A percentile compares a stretch with the other conserved stretches of the same genome.
Evolutionary conservation across 768 basidiomycete genomes (phyloP).

Genomic region (Termitomyces sp.): DNA sequence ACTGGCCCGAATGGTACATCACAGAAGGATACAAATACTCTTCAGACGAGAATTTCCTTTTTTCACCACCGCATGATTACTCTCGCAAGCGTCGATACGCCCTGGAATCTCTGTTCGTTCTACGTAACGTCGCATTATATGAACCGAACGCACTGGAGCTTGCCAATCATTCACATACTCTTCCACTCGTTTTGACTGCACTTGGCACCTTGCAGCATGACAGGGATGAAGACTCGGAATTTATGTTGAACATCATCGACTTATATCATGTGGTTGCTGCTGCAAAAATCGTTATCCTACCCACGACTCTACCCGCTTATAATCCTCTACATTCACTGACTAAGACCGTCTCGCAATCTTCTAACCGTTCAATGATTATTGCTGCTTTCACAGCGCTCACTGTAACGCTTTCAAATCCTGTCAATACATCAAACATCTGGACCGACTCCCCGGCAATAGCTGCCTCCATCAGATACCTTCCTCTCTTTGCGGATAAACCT

Average conservation of each 20-base stretch:
- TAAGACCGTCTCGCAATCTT: constrained; percentile 47
- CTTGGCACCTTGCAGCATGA: constrained; percentile 56
- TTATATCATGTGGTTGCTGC: constrained; percentile 60
- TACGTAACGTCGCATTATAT: constrained; percentile 80
- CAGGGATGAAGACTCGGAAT: constrained; percentile 67
- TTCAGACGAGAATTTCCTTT: constrained; percentile 40
- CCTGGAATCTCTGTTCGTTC: constrained; percentile 77
- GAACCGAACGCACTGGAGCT: constrained; percentile 64
- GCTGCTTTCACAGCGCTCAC: constrained; percentile 56
- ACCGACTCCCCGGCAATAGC: constrained; percentile 54
- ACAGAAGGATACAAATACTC: constrained; percentile 48
- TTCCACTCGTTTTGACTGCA: constrained; percentile 60
- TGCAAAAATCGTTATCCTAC: constrained; percentile 31
- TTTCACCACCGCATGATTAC: constrained; percentile 47
- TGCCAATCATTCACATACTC: constrained; percentile 50
- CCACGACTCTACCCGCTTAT: constrained; percentile 24
- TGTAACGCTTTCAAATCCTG: constrained; percentile 53
- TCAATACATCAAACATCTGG: constrained; percentile 49
- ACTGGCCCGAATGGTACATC: constrained; percentile 85
- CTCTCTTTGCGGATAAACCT: constrained; percentile 63
- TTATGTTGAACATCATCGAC: constrained; percentile 67
- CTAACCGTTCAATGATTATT: constrained; percentile 75
- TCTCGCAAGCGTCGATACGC: constrained; percentile 65
- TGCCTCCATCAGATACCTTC: constrained; percentile 66
- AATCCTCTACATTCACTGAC: constrained; percentile 57